Percentiles rank a stretch among this genome's conserved stretches.
phyloP scores from a whole-genome alignment of 2,329 filamentous ascomycete genomes.

The Fusarium globosum region DNA sequence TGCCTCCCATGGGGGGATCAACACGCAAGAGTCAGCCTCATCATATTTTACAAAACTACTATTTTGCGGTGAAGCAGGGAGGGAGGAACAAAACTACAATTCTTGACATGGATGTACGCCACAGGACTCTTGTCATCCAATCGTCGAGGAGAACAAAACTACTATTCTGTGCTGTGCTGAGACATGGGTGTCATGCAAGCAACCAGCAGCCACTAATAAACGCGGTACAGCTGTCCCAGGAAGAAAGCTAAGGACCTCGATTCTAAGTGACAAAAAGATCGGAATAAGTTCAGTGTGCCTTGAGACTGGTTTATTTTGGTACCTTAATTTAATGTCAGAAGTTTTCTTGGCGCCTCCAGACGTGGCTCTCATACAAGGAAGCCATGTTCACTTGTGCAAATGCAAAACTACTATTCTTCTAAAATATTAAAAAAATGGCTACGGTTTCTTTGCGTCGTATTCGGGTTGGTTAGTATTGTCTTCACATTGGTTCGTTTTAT shows the following conservation, averaged over 20 bases:
- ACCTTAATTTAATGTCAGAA: not conserved
- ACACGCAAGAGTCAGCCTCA: not conserved
- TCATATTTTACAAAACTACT: not conserved
- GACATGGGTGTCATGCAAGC: not conserved
- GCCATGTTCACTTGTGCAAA: not conserved
- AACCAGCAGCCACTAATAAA: not conserved
- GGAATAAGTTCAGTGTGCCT: accelerated
- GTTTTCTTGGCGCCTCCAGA: accelerated
- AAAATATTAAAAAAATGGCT: no score
- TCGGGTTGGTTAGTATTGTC: accelerated
- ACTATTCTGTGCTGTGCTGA: not conserved
- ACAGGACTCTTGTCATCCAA: not conserved
- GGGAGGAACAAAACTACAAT: slow-evolving; percentile 3
- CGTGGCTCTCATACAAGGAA: not conserved
- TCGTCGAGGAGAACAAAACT: not conserved
- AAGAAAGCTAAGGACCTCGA: not conserved
- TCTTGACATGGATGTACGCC: not conserved
- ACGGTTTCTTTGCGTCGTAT: accelerated
- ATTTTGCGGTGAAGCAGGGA: not conserved
- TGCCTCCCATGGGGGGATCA: not conserved
- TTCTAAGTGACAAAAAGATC: accelerated
- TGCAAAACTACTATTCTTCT: not conserved
- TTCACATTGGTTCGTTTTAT: accelerated
- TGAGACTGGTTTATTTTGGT: accelerated
- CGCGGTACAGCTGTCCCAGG: not conserved